Evolutionary conservation across 345 rosid genomes (phyloP).

Genomic region (Brassica napus): Da-Ae NC_063448.1:16615501-16616000

Average conservation of each 20-base stretch:
- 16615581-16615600: not conserved
- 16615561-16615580: not conserved
- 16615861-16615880: no score
- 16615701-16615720: no score
- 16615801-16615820: no score
- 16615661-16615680: not conserved
- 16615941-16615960: not conserved
- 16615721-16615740: not conserved
- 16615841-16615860: no score
- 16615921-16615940: not conserved
- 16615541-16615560: not conserved
- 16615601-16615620: not conserved
- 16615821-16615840: no score
- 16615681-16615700: not conserved
- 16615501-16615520: not conserved
- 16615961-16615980: not conserved
- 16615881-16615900: no score
- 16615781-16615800: no score
- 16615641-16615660: not conserved
- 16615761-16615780: no score
- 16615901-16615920: no score
- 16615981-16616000: not conserved
- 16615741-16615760: not conserved
- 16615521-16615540: not conserved
- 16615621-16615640: not conserved